Evolutionary conservation across 257 asterid genomes (phyloP).

Genomic region (Salvia miltiorrhiza): DNA sequence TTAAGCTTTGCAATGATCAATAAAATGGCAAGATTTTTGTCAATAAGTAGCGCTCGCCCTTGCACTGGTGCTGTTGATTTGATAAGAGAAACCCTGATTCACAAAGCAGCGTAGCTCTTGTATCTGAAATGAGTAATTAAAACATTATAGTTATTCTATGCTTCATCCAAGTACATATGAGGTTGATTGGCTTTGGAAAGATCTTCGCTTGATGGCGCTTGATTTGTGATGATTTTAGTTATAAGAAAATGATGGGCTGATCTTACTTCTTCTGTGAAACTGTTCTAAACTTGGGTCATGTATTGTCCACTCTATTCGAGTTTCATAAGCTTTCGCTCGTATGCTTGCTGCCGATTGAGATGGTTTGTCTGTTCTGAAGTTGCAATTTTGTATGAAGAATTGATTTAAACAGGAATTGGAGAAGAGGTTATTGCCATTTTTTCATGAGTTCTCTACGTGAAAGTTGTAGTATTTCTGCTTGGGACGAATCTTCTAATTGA

Average conservation of each 20-base stretch:
- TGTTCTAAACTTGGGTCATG: not conserved
- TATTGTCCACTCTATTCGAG: not conserved
- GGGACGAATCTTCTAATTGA: no score
- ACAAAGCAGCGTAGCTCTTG: no score
- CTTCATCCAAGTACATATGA: not conserved
- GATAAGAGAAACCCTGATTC: slow-evolving; percentile 26
- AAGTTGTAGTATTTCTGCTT: no score
- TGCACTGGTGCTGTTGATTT: slow-evolving; percentile 11
- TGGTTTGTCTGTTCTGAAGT: not conserved
- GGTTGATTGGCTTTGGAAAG: no score
- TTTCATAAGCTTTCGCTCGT: no score
- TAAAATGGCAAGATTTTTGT: slow-evolving; percentile 24
- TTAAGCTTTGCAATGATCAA: slow-evolving; percentile 25
- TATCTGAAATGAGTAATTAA: not conserved
- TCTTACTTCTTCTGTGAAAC: no score
- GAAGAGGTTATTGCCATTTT: not conserved
- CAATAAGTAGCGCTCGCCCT: slow-evolving; percentile 38
- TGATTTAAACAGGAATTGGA: no score
- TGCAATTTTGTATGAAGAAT: not conserved
- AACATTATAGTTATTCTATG: not conserved
- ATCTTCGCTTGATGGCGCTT: no score
- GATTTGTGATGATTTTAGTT: no score
- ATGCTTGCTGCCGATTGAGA: not conserved
- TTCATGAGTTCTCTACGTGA: no score
- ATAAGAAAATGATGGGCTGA: not conserved